These are phyloP conservation scores for Backusella australiensis DNA, from an alignment of 192 early-diverging fungal genomes.

Conservation along the genomic window DNA sequence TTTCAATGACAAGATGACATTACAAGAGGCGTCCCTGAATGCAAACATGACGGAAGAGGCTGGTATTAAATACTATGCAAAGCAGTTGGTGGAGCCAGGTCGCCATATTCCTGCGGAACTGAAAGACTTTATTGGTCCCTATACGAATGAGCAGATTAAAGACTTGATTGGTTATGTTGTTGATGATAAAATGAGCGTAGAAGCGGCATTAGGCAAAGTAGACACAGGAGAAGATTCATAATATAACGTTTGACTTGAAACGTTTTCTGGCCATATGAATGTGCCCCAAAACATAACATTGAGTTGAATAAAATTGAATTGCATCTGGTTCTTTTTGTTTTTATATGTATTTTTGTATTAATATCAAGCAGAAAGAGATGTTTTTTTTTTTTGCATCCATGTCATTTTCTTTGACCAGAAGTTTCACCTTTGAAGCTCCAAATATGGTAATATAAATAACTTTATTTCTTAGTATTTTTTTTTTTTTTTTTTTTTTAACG, in stretches of 20 bases:
- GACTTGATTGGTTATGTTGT: neutral
- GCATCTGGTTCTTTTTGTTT: no score
- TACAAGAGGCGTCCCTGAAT: neutral
- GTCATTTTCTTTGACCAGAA: no score
- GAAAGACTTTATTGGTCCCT: neutral
- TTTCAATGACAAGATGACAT: neutral
- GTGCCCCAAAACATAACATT: neutral
- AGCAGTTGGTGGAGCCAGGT: neutral
- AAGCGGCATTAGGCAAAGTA: neutral
- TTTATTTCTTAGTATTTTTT: no score
- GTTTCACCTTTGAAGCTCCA: neutral
- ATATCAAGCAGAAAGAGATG: no score
- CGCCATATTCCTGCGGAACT: neutral
- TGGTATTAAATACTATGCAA: neutral
- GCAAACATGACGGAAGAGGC: neutral
- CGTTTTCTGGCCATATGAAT: no score
- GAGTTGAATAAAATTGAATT: neutral
- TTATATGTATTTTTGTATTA: no score
- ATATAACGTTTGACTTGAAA: neutral
- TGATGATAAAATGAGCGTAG: neutral
- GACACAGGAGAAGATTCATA: neutral
- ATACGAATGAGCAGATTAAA: neutral
- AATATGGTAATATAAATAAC: neutral
- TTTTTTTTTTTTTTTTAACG: neutral
- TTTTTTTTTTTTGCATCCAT: no score